These are phyloP conservation scores for Aureobasidium sp. DNA, from an alignment of 2,329 filamentous ascomycete species.

Conservation along the genomic window DNA sequence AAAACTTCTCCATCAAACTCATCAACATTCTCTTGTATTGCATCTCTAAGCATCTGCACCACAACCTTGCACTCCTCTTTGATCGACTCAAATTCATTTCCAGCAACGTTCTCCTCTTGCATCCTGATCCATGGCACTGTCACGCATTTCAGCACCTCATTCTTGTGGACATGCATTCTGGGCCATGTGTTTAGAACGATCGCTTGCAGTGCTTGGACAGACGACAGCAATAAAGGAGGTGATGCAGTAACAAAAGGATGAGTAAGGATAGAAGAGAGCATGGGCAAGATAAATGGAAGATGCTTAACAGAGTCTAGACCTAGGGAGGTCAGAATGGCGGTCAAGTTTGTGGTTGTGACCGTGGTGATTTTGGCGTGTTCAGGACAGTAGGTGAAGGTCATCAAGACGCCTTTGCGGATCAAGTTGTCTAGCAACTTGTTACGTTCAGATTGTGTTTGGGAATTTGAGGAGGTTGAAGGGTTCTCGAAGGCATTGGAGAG, in stretches of 20 bases:
- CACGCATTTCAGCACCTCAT: constrained; percentile 57
- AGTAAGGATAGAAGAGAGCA: constrained; percentile 57
- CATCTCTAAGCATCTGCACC: constrained; percentile 22
- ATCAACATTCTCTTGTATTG: constrained; percentile 21
- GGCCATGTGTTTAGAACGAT: constrained; percentile 63
- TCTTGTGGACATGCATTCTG: constrained; percentile 55
- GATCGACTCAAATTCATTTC: constrained; percentile 15
- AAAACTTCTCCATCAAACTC: constrained; percentile 25
- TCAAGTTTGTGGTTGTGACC: constrained; percentile 48
- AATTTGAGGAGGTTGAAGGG: constrained; percentile 18
- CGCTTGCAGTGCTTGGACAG: constrained; percentile 47
- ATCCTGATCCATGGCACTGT: constrained; percentile 32
- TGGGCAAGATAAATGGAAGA: constrained; percentile 60
- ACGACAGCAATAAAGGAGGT: constrained; percentile 47
- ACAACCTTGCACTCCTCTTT: constrained; percentile 19
- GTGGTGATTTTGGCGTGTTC: constrained; percentile 52
- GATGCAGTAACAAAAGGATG: constrained; percentile 60
- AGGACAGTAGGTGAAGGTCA: constrained; percentile 48
- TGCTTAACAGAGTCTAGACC: constrained; percentile 60
- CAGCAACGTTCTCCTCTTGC: constrained; percentile 10
- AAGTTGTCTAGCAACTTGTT: constrained; percentile 38
- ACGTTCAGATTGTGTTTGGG: constrained; percentile 22
- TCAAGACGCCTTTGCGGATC: constrained; percentile 36
- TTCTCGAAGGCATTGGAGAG: constrained; percentile 35
- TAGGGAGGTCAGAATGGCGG: constrained; percentile 47